Base-by-base conservation (phyloP, 1,139 yeast genomes). In the Hanseniaspora gamundiae region DNA sequence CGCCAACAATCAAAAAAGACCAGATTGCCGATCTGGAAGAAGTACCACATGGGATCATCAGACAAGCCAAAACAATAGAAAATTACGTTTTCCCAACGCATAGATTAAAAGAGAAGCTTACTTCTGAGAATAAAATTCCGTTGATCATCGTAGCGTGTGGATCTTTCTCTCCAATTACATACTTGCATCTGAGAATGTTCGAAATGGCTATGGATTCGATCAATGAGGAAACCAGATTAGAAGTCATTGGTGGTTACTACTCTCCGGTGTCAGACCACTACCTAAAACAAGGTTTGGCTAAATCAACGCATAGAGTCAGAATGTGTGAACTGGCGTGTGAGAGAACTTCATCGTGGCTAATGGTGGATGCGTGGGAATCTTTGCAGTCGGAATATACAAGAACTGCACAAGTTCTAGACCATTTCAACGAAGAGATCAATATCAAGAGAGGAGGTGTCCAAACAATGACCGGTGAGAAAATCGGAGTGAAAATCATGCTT, bases 321-420 rank as follows among this genome's bases (percentile, higher is more conserved):
- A 91, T 91, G 98, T 88, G 98, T 64, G 97, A 93, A 61, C 70
- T 91, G 59, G 98, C 97, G 0, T 88, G 98, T 64, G 98, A 91
- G 59, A 74, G 98, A 57, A 91, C 99, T 0, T 80, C 93, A 3
- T 79, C 93, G 24, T 91, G 99, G 97, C 71, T 93, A 41, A 93
- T 91, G 97, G 98, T 91, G 21, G 99, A 91, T 62, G 96, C 97
- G 0, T 91, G 99, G 99, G 99, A 91, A 64, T 82, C 94, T 7
- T 69, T 91, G 48, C 98, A 93, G 61, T 85, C 87, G 1, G 74
- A 77, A 42, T 93, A 93, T 61, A 87, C 95, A 24, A 73, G 98
- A 52, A 91, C 99, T 0, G 97, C 98, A 2, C 73, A 86, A 44
- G 99, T 91, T 5, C 72, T 91, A 59, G 98, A 91, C 62, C 99